Percentiles rank a stretch among this genome's conserved stretches.
Evolutionary conservation across 2,329 filamentous ascomycete genomes (phyloP).

Genomic region (Colletotrichum sp.): DNA sequence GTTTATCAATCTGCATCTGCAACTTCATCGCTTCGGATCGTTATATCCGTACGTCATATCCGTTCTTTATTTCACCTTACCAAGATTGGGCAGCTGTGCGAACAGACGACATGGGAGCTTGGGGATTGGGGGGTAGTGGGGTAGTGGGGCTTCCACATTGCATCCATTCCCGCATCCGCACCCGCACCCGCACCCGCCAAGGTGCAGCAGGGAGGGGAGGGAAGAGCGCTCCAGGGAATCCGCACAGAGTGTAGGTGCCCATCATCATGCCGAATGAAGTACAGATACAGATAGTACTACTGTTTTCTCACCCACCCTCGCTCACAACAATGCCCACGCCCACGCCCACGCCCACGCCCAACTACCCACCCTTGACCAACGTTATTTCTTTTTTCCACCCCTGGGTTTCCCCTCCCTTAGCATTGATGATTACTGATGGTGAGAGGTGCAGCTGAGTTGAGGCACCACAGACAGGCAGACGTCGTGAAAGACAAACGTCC

Average conservation of each 20-base stretch:
- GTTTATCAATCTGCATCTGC: background rate
- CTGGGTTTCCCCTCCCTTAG: background rate
- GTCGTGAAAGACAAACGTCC: background rate
- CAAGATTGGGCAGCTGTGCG: slow-evolving; percentile 10
- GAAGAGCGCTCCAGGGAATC: background rate
- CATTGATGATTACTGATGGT: background rate
- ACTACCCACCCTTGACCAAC: background rate
- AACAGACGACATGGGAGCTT: background rate
- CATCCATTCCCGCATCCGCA: background rate
- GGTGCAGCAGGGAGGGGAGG: background rate
- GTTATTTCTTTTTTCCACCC: background rate
- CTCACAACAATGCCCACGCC: background rate
- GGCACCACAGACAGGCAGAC: background rate
- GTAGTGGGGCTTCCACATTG: background rate
- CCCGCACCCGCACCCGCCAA: background rate
- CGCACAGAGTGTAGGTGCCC: background rate
- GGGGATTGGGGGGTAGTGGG: background rate
- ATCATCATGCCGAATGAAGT: background rate
- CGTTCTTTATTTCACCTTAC: background rate
- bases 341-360: background rate
- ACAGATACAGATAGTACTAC: background rate
- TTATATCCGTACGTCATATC: slow-evolving; percentile 2
- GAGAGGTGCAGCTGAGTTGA: background rate
- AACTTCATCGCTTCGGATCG: background rate
- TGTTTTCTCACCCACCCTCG: background rate